Evolutionary conservation across 2,329 filamentous ascomycete species (phyloP).

Genomic region (Pestalotiopsis sp.): DNA sequence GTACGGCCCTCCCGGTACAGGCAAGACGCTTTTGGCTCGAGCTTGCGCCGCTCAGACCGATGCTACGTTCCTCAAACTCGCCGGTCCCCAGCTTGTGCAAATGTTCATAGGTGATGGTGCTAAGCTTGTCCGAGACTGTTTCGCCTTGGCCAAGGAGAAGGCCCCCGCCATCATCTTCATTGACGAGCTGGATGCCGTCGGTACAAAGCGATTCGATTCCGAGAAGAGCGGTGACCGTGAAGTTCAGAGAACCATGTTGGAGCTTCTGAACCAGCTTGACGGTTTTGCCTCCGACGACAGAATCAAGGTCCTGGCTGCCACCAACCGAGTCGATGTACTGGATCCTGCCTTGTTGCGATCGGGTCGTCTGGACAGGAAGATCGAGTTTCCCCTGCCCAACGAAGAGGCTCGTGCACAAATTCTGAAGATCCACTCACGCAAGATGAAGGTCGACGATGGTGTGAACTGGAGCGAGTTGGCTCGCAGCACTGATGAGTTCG

Average conservation of each 20-base stretch:
- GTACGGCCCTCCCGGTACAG: slow-evolving; percentile 92
- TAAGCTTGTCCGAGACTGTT: slow-evolving; percentile 96
- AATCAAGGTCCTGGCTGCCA: slow-evolving; percentile 94
- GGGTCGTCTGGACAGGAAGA: slow-evolving; percentile 92
- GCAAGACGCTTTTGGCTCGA: slow-evolving; percentile 89
- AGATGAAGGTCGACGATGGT: slow-evolving; percentile 93
- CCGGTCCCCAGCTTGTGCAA: slow-evolving; percentile 95
- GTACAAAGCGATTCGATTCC: slow-evolving; percentile 97
- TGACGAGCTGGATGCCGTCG: slow-evolving; percentile 96
- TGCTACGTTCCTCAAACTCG: slow-evolving; percentile 97
- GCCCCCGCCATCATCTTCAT: slow-evolving; percentile 99
- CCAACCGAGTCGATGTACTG: slow-evolving; percentile 91
- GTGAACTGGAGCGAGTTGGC: slow-evolving; percentile 98
- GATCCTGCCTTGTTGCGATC: slow-evolving; percentile 91
- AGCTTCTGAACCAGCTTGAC: slow-evolving; percentile 96
- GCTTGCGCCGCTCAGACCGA: slow-evolving; percentile 98
- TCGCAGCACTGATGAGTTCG: slow-evolving; percentile 96
- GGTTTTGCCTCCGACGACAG: slow-evolving; percentile 96
- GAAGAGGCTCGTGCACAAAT: slow-evolving; percentile 98
- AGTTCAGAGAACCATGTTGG: slow-evolving; percentile 98
- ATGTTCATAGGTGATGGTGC: slow-evolving; percentile 99
- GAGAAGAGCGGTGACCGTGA: slow-evolving; percentile 98
- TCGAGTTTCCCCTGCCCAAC: slow-evolving; percentile 97
- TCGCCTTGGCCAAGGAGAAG: slow-evolving; percentile 97
- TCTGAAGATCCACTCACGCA: slow-evolving; percentile 93